phyloP scores from a whole-genome alignment of 2,329 filamentous ascomycete species.

The Trichoderma arundinaceum region DNA sequence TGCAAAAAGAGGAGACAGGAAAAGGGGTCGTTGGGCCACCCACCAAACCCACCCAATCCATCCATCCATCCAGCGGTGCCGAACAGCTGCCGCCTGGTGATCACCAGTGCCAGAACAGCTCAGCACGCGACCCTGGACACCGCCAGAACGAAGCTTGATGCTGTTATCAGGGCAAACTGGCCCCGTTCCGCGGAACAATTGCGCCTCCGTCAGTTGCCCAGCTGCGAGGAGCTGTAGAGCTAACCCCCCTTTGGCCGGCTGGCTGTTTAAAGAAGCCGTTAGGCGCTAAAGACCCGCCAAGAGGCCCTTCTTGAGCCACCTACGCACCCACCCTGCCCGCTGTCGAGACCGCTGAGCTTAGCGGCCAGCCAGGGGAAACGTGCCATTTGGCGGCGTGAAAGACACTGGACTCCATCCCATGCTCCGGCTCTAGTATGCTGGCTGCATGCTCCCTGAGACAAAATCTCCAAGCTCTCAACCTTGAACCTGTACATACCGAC shows the following conservation, averaged over 20 bases:
- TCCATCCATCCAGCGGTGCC: constrained; percentile 26
- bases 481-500: constrained; percentile 30
- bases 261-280: constrained; percentile 13
- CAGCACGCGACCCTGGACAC: constrained; percentile 30
- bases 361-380: constrained; percentile 29
- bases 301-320: constrained; percentile 27
- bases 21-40: constrained; percentile 26
- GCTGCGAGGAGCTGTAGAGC: constrained; percentile 3
- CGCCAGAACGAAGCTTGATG: constrained; percentile 9
- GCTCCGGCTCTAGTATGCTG: not conserved
- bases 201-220: constrained; percentile 1
- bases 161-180: constrained; percentile 11
- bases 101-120: constrained; percentile 17
- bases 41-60: constrained; percentile 15
- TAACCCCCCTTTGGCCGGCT: constrained; percentile 3
- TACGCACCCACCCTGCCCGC: constrained; percentile 26
- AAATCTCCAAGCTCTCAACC: constrained; percentile 28
- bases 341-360: constrained; percentile 24
- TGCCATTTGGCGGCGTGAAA: constrained; percentile 27
- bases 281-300: constrained; percentile 30
- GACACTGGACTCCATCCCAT: constrained; percentile 11
- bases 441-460: constrained; percentile 30
- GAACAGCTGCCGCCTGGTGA: constrained; percentile 28
- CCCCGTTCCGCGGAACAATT: not conserved
- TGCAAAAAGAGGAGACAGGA: constrained; percentile 30